Base-by-base conservation (phyloP, 2,329 filamentous ascomycete genomes). In the Cytospora paraplurivora region DNA sequence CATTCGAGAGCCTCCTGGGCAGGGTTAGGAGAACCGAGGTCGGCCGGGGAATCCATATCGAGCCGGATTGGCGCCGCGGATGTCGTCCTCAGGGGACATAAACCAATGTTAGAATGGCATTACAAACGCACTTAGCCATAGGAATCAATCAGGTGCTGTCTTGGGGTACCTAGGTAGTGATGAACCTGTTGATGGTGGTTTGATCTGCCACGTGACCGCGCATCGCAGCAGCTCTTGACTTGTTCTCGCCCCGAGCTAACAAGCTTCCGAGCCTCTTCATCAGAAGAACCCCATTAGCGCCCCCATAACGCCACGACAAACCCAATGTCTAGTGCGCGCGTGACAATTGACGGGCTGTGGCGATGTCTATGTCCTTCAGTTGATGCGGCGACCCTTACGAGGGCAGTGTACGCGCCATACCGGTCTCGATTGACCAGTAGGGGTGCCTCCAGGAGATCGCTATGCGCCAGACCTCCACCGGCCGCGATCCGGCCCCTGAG, bases 301-400 rank as follows among this genome's bases (percentile, higher is more conserved):
- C 32, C 47, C 50, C 34, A 27, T 10, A 32, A 8, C 49, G 34
- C 21, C 15, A 33, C 37, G 35, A 35, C 51, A 37, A 27, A 32
- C 60, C 32, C 67, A 67, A 80, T 80, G 78, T 70, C 73, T 49
- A 69, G 72, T 62, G 69, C 74, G 56, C 76, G 75, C 66, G 69
- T 82, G 57, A 72, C 78, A 2, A 71, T 80, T 41, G 86, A 89
- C 72, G 85, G 86, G 65, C 79, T 90, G 53, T 88, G 86, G 85
- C 83, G 83, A 71, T 88, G 83, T 70, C 76, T 89, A 17, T 88
- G 85, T 70, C 86, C 86, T 13, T 81, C 80, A 10, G 77, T 85
- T 63, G 81, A 85, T 69, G 68, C 74, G 7, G 63, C 69, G 5
- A 70, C 74, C 2, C 70, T 81, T 13, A 72, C 73, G 4, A 76